Base-by-base conservation (phyloP, 2,329 filamentous ascomycete species). In the Allantophomopsis cytisporea region DNA sequence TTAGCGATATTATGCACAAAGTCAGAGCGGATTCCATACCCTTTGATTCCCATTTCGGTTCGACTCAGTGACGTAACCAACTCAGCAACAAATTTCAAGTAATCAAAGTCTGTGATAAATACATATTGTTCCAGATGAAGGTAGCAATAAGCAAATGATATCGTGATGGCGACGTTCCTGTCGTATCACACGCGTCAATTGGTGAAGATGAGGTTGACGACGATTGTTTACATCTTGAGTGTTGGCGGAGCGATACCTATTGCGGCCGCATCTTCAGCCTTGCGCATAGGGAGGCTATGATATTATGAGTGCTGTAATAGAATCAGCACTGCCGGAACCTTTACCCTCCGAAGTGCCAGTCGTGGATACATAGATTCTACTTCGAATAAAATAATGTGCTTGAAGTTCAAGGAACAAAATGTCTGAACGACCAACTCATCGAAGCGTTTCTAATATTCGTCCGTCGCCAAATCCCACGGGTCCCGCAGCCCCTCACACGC, bases 21-120 rank as follows among this genome's bases (percentile, higher is more conserved):
- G 14, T 31, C 5, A 33, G 36, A 23, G 16, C 41, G 34, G 4
- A 12, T 11, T 16, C 46, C 56, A 40, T 56, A 77, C 73, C 74
- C 74, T 63, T 75, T 77, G 56, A 80, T 80, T n/a, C 76, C 75
- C 76, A 80, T 80, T 32, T 48, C 49, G 41, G 13, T 34, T 34
- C 31, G 13, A 7, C 7, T 28, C 23, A 28, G 10, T 28, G 8
- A 10, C 23, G 23, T 28, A 28, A 28, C 11, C 7, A 12, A 12
- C 23, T 8, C 23, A 28, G 23, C 23, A 28, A 28, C 7, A 28
- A 28, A 28, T 3, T 3, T 28, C 7, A 28, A 36, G 17, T 18
- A 28, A 37, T 37, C 16, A 38, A 20, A 5, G n/a, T 38, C 34
- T 20, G 18, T 20, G 18, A 20, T 20, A 20, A 20, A 20, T 4